These are phyloP conservation scores for Juglanconis oblonga DNA, from an alignment of 2,329 filamentous ascomycete species.

Conservation along the genomic window DNA sequence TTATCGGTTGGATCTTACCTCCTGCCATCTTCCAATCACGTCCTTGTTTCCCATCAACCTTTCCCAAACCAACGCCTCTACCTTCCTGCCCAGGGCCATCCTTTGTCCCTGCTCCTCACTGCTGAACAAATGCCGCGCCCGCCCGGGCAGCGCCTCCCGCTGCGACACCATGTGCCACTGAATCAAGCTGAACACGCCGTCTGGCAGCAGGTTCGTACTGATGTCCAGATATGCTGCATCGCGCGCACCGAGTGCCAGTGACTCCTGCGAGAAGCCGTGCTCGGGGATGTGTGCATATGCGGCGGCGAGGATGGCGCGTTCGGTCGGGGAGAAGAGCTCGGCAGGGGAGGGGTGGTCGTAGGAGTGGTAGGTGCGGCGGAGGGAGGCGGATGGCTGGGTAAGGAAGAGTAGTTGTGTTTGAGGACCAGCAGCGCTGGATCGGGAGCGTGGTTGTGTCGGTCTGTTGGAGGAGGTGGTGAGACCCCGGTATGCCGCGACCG, in stretches of 20 bases:
- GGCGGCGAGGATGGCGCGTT: conserved; percentile 76
- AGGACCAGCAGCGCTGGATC: not conserved
- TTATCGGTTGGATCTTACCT: conserved; percentile 53
- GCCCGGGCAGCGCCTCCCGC: conserved; percentile 55
- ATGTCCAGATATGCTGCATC: conserved; percentile 86
- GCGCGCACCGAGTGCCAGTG: conserved; percentile 74
- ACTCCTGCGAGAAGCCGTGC: conserved; percentile 75
- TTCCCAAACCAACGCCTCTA: conserved; percentile 71
- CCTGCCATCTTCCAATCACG: conserved; percentile 78
- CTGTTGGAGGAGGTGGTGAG: not conserved
- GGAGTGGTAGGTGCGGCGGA: conserved; percentile 63
- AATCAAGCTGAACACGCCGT: conserved; percentile 78
- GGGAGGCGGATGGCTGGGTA: conserved; percentile 4
- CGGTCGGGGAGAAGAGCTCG: conserved; percentile 62
- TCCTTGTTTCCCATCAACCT: conserved; percentile 71
- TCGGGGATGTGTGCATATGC: conserved; percentile 74
- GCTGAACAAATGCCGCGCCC: conserved; percentile 37
- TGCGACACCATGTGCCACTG: conserved; percentile 71
- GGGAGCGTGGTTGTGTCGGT: not conserved
- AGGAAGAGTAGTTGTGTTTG: conserved; percentile 3
- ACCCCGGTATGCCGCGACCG: not conserved
- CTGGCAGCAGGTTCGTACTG: conserved; percentile 76
- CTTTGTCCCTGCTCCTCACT: conserved; percentile 29
- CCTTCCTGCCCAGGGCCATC: conserved; percentile 57
- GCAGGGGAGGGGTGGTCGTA: conserved; percentile 62